Conservation (phyloP, 768 basidiomycete genomes). For the Leccinum obscurum region DNA sequence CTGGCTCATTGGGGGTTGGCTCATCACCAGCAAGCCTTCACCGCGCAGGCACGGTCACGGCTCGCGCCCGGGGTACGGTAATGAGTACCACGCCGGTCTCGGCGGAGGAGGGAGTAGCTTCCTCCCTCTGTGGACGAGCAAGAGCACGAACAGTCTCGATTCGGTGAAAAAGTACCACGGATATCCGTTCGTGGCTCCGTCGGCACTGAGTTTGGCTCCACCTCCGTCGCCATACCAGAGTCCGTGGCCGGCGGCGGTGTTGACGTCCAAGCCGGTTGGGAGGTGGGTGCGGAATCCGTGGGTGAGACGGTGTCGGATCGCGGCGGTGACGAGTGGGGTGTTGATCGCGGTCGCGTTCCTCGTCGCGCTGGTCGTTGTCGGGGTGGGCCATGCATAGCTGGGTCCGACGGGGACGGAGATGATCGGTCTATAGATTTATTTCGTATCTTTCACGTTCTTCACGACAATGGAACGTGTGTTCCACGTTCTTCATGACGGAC, state of each 20-base stretch:
- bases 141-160: conserved; percentile 43
- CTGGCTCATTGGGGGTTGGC: conserved; percentile 80
- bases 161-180: conserved; percentile 47
- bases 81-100: conserved; percentile 30
- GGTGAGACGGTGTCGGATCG: conserved; percentile 54
- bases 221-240: conserved; percentile 26
- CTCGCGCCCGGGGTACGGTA: background rate
- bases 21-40: conserved; percentile 33
- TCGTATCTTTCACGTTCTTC: background rate
- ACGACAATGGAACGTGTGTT: background rate
- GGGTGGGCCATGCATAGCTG: background rate
- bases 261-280: conserved; percentile 21
- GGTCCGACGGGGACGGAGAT: background rate
- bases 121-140: conserved; percentile 35
- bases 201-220: conserved; percentile 36
- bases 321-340: conserved; percentile 57
- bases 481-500: background rate
- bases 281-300: conserved; percentile 33
- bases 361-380: conserved; percentile 44
- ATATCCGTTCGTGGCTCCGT: conserved; percentile 61
- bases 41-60: conserved; percentile 15
- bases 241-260: conserved; percentile 18
- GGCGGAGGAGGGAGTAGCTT: conserved; percentile 42
- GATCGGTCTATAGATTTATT: background rate
- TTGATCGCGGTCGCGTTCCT: conserved; percentile 51